Percentiles rank a stretch among this genome's conserved stretches.
Conservation (phyloP, 2,329 filamentous ascomycete species). For the Myriosclerotinia duriaeana region DNA sequence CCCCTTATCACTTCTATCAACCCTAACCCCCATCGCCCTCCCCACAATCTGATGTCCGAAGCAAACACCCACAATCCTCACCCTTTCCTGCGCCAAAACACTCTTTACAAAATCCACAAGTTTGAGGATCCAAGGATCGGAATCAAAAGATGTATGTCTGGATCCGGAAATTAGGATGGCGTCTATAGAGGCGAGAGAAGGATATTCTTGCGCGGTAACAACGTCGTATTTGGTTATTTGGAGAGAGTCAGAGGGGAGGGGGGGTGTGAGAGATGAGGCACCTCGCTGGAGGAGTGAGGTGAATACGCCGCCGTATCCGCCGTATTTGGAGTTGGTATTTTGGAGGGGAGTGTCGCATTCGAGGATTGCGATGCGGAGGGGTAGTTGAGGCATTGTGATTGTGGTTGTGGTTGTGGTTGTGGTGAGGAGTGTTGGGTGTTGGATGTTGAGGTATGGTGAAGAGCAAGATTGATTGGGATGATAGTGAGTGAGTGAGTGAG, state of each 20-base stretch:
- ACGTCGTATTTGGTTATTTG: conserved; percentile 63
- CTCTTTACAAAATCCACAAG: conserved; percentile 66
- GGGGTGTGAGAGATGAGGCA: conserved; percentile 49
- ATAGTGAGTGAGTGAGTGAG: no score
- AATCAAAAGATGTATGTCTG: conserved; percentile 72
- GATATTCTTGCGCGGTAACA: conserved; percentile 67
- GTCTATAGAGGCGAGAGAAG: conserved; percentile 71
- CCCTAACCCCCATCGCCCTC: conserved; percentile 66
- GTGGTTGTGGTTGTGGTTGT: neutral
- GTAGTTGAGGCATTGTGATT: conserved; percentile 29
- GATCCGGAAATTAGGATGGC: conserved; percentile 78
- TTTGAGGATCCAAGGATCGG: conserved; percentile 72
- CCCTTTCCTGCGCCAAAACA: conserved; percentile 58
- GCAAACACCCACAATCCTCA: conserved; percentile 77
- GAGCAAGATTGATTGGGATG: no score
- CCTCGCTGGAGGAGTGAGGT: conserved; percentile 56
- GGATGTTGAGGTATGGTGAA: no score
- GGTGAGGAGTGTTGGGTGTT: neutral
- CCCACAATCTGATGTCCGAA: conserved; percentile 87
- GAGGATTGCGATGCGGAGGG: conserved; percentile 67
- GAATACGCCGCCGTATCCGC: conserved; percentile 72
- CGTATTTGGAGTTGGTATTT: conserved; percentile 62
- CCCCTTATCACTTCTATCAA: conserved; percentile 64
- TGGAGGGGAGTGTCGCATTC: conserved; percentile 80
- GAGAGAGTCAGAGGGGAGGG: conserved; percentile 43